Evolutionary conservation across 73 alveolate species (phyloP).

Genomic region (Blepharisma japonicum): DNA sequence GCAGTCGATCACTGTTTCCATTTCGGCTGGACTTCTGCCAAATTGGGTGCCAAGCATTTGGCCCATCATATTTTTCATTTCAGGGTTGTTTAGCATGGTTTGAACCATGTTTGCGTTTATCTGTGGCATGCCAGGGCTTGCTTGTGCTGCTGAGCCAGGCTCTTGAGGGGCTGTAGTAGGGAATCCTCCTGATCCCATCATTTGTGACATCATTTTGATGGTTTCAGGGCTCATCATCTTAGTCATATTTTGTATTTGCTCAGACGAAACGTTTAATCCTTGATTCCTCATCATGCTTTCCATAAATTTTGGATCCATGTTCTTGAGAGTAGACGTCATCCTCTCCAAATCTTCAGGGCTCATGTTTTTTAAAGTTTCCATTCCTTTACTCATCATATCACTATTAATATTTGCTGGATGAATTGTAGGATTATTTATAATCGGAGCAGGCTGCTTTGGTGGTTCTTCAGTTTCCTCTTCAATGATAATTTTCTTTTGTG

Average conservation of each 20-base stretch:
- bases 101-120: background rate
- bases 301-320: conserved; percentile 11
- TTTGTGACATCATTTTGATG: background rate
- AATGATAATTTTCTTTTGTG: background rate
- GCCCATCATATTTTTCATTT: background rate
- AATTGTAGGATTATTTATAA: too few species aligned
- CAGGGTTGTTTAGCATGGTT: conserved; percentile 27
- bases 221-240: conserved; percentile 8
- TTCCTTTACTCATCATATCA: background rate
- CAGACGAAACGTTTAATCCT: conserved; percentile 14
- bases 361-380: conserved; percentile 4
- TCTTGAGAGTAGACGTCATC: background rate
- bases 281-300: background rate
- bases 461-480: background rate
- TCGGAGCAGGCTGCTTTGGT: too few species aligned
- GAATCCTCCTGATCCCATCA: background rate
- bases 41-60: conserved; percentile 7
- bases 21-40: conserved; percentile 15
- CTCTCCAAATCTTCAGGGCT: background rate
- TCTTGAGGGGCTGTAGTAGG: background rate
- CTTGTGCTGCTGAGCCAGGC: background rate
- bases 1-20: background rate
- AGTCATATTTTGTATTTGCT: conserved; percentile 16
- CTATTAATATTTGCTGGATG: background rate
- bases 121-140: background rate